Base-by-base conservation (phyloP, 441 rosid species). In the Gossypium schwendimanii region DNA sequence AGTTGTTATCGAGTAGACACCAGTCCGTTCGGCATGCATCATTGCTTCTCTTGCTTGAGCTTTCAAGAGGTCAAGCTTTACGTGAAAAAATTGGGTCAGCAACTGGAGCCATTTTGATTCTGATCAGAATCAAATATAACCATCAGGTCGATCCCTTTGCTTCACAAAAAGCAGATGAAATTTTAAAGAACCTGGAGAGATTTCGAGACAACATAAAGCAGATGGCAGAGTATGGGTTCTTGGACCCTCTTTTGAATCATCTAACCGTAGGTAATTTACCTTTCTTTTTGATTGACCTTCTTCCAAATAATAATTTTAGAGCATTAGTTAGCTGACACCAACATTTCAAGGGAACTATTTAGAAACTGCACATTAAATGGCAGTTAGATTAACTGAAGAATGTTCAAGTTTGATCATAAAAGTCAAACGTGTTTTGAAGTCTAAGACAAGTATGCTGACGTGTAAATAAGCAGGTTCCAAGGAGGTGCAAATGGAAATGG, bases 201-300 rank as follows among this genome's bases (percentile, higher is more conserved):
- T 62, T 47, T 50, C 92, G 87, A 6, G 61, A 58, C 47, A 91
- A 93, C 77, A 83, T 93, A 61, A 93, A 87, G 87, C 78, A 63
- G 71, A 91, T 93, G 98, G 98, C 97, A 6, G 98, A 93, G 82
- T 87, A 83, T 78, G 98, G 97, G 31, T 79, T 86, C 5, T 54
- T 91, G 78, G 94, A 87, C 68, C 98, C 98, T 60, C 96, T 93
- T 79, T 76, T 91, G 75, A 75, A 63, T 66, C 91, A 87, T 84
- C 92, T 93, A 28, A 77, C 69, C 50, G 81, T 85, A 88, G 97
- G 98, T 93, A 80, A 76, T 21, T 53, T 57, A 44, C 49, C 21
- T 50, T 6, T 23, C 39, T 64, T 67, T 28, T 20, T 47, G 36
- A 65, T 44, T 44, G 36, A 44, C 55, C 20, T 63, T 12, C 69